Evolutionary conservation across 768 basidiomycete genomes (phyloP), one percentile per base, ranked within the genome.

Genomic region (Termitomyces sp.): DNA sequence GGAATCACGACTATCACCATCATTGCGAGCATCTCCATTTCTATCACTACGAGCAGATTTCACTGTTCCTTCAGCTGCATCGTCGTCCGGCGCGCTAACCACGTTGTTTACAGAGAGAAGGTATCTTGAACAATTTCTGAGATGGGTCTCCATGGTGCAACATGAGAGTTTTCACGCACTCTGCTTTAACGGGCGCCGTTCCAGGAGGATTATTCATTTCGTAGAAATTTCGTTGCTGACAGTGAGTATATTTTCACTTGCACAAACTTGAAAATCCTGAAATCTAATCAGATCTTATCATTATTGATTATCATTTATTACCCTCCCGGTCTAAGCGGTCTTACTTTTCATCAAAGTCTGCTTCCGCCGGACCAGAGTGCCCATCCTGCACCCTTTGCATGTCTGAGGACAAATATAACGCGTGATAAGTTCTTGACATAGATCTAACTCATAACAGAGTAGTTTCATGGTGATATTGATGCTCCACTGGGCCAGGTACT

Each of bases 31-130:
- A 16, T 66, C 70, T 12, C 62, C 70, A 61, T 66, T 65, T 11
- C 68, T 66, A 28, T 69, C 64, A 32, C 70, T 70, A 8, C 68
- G 73, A 62, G 56, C 68, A 58, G 69, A 74, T 67, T 75, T 78
- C 1, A 80, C 82, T 15, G 76, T 74, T 24, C 85, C 88, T 65
- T 91, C 90, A 1, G 89, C 89, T 16, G 83, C 76, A 58, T 80
- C 80, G 62, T 80, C 80, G 62, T 78, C 76, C 9, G 75, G 75
- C 4, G 67, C 61, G 7, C 63, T 61, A 48, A 53, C 63, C 6
- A 68, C 61, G 55, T 70, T 68, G 44, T 60, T 57, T 16, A 65
- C 58, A 18, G 73, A 70, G 28, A 79, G 66, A 28, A 78, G 63
- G 56, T 67, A 79, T 67, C 77, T 78, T 63, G 55, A 20, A 12